Evolutionary conservation across 306 rosid species (phyloP).

Genomic region (Inga leiocalycina): DNA sequence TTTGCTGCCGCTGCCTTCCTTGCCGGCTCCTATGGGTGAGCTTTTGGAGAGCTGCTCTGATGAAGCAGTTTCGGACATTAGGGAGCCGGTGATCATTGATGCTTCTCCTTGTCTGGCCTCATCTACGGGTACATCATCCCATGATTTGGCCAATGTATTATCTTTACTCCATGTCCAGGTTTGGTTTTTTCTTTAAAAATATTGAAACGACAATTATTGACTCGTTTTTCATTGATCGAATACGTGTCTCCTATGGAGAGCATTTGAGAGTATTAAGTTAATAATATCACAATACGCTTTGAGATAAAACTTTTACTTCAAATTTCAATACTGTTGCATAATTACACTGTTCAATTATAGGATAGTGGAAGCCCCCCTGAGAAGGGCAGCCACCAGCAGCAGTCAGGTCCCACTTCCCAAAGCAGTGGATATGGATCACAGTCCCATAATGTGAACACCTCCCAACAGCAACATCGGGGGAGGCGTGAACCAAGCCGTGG

Average conservation of each 20-base stretch:
- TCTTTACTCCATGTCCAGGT: conserved; percentile 82
- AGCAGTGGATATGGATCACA: conserved; percentile 51
- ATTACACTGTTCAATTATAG: too few species aligned
- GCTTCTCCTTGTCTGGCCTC: conserved; percentile 73
- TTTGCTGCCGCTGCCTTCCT: too few species aligned
- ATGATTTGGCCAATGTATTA: conserved; percentile 44
- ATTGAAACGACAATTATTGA: too few species aligned
- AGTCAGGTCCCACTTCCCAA: conserved; percentile 37
- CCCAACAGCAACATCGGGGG: conserved; percentile 28
- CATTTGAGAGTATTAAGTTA: too few species aligned
- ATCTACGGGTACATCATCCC: conserved; percentile 9
- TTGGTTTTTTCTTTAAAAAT: conserved; percentile 5
- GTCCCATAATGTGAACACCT: neutral
- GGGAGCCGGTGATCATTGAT: conserved; percentile 57
- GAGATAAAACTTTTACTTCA: too few species aligned
- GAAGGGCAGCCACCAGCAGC: too few species aligned
- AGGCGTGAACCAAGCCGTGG: conserved; percentile 77
- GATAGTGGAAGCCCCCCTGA: too few species aligned
- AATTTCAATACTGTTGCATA: too few species aligned
- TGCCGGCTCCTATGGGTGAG: too few species aligned
- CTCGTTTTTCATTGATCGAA: too few species aligned
- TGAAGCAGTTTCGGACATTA: conserved; percentile 53
- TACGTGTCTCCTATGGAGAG: too few species aligned
- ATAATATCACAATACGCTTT: too few species aligned
- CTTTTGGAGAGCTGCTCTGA: neutral